Conservation (phyloP, 192 early-diverging fungal genomes). For the Coemansia umbellata region DNA sequence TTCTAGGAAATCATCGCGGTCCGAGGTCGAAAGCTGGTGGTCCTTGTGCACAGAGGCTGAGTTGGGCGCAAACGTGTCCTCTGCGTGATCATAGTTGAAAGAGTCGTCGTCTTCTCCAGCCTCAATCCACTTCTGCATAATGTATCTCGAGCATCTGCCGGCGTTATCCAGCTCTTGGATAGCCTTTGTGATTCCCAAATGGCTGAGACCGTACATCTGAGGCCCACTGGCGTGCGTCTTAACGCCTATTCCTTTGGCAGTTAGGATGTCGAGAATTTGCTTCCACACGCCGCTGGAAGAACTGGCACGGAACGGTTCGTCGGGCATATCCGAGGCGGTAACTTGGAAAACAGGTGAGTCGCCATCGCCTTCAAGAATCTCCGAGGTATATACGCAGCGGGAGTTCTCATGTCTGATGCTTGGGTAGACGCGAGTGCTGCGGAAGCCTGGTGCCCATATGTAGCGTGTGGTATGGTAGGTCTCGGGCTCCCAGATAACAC, state of each 20-base stretch:
- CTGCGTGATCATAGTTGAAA: background rate
- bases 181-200: conserved; percentile 67
- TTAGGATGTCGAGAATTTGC: conserved; percentile 57
- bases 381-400: conserved; percentile 59
- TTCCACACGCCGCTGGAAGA: conserved; percentile 73
- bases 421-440: conserved; percentile 59
- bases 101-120: conserved; percentile 7
- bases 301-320: conserved; percentile 53
- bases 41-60: background rate
- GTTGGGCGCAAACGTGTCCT: background rate
- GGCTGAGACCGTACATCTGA: conserved; percentile 64
- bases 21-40: background rate
- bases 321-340: conserved; percentile 63
- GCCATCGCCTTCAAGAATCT: conserved; percentile 62
- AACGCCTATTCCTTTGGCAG: conserved; percentile 57
- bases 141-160: conserved; percentile 36
- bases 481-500: conserved; percentile 56
- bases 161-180: conserved; percentile 60
- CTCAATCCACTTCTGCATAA: conserved; percentile 40
- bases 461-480: conserved; percentile 66
- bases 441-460: conserved; percentile 67
- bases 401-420: conserved; percentile 54
- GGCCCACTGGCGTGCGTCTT: conserved; percentile 72
- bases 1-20: background rate
- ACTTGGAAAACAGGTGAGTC: conserved; percentile 62